Base-by-base conservation (phyloP, 2,329 filamentous ascomycete species). In the Arthroderma sp. region DNA sequence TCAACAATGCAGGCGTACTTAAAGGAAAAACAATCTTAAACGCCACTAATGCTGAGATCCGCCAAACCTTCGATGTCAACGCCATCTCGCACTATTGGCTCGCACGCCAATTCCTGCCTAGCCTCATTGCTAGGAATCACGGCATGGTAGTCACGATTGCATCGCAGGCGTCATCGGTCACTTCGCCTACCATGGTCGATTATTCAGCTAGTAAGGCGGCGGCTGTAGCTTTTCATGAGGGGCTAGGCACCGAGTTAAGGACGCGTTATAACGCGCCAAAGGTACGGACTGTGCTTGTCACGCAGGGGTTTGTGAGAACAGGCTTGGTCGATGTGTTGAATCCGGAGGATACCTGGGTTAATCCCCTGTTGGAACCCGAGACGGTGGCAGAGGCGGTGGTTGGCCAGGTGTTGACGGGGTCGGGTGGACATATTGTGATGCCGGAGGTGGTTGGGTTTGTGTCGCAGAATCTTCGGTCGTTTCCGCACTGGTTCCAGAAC, bases 141-240 rank as follows among this genome's bases (percentile, higher is more conserved):
- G 82, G 83, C 48, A 83, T 83, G 71, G 60, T 86, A 36, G 79
- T 85, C 22, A 85, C 79, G 0, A 72, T 86, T 22, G 77, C 82
- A 9, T 79, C 74, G 1, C 68, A 77, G 40, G 80, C 81, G 0
- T 72, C 74, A 8, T 83, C 75, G 62, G 52, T 77, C 5, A 67
- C 73, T 1, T 71, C 76, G 0, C 75, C 81, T 3, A 72, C 72
- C 52, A 74, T 84, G 69, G 73, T 80, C 33, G 80, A 85, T 62
- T 86, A 86, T 62, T 68, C 70, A 1, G 71, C 76, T 5, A 74
- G 72, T 50, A 86, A 86, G 63, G 74, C 80, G 1, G 80, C 77
- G 0, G 74, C 78, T 1, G 58, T 83, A 22, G 66, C 75, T 2
- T 80, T 86, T 59, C 80, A 85, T 55, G 80, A 86, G 57, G 81